Conservation (phyloP, 176 grass and related monocot species). For the Zea luxurians region DNA sequence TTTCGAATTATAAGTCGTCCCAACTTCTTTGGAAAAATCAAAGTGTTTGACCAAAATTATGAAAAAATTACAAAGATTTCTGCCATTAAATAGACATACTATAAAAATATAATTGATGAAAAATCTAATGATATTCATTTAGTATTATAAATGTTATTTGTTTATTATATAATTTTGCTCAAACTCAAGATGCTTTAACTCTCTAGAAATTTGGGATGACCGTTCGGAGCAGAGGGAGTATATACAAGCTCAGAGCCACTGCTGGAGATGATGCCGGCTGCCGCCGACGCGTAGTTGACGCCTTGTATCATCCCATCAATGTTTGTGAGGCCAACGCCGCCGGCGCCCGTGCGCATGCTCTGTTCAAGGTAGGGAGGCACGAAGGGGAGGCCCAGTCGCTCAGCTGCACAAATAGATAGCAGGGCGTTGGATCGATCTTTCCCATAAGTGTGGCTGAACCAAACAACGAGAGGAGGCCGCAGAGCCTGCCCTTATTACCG, state of each 20-base stretch:
- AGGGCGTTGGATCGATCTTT: conserved; percentile 28
- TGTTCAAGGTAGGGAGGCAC: conserved; percentile 63
- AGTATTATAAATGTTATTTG: too few relatives aligned
- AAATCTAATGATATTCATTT: too few relatives aligned
- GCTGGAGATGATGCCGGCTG: conserved; percentile 59
- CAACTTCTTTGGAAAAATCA: too few relatives aligned
- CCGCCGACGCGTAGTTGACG: conserved; percentile 51
- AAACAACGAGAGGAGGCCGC: neutral
- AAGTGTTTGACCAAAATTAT: too few relatives aligned
- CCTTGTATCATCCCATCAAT: conserved; percentile 28
- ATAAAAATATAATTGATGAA: too few relatives aligned
- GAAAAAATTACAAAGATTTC: too few relatives aligned
- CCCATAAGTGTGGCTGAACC: conserved; percentile 32
- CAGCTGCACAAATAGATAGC: conserved; percentile 39
- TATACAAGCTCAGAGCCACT: conserved; percentile 75
- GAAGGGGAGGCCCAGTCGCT: conserved; percentile 68
- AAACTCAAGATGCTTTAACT: too few relatives aligned
- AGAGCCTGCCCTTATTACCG: conserved; percentile 25
- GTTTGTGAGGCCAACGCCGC: neutral
- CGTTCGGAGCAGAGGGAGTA: neutral
- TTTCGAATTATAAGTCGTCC: too few relatives aligned
- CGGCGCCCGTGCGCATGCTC: conserved; percentile 44
- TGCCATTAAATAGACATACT: too few relatives aligned
- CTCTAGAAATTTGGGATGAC: too few relatives aligned
- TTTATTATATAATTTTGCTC: too few relatives aligned